Conservation (phyloP, 2,329 filamentous ascomycete species). For the Colletotrichum siamense region DNA sequence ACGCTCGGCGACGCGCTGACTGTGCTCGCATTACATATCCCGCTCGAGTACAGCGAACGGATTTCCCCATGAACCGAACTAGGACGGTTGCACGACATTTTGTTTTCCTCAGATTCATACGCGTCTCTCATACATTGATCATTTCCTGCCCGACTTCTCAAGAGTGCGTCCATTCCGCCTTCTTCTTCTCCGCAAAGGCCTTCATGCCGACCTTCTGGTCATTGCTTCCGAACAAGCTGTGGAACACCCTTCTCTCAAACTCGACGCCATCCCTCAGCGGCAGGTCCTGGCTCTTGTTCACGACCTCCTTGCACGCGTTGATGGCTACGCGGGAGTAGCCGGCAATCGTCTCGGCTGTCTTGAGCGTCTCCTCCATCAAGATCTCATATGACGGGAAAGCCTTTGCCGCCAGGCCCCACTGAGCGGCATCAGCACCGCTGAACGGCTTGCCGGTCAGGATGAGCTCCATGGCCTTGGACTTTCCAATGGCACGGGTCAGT, state of each 20-base stretch:
- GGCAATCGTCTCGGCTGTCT: slow-evolving; percentile 89
- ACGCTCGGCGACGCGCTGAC: slow-evolving; percentile 4
- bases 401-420: slow-evolving; percentile 89
- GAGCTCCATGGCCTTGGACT: slow-evolving; percentile 89
- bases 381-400: slow-evolving; percentile 82
- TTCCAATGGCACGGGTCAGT: slow-evolving; percentile 81
- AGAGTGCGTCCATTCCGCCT: slow-evolving; percentile 87
- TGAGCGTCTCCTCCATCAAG: slow-evolving; percentile 79
- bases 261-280: slow-evolving; percentile 89
- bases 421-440: slow-evolving; percentile 80
- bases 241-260: slow-evolving; percentile 92
- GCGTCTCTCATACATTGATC: not conserved
- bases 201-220: slow-evolving; percentile 98
- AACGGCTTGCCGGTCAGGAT: slow-evolving; percentile 88
- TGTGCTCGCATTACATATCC: slow-evolving; percentile 5
- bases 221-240: slow-evolving; percentile 88
- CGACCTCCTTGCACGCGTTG: slow-evolving; percentile 93
- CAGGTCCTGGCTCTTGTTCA: slow-evolving; percentile 97
- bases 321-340: slow-evolving; percentile 86
- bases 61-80: not conserved
- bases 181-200: slow-evolving; percentile 94
- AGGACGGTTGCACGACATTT: not conserved
- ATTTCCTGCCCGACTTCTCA: slow-evolving; percentile 40
- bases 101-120: slow-evolving; percentile 3
- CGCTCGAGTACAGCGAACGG: not conserved